Conservation (phyloP, 2,329 filamentous ascomycete genomes). For the Paracoccidioides lutzii region DNA sequence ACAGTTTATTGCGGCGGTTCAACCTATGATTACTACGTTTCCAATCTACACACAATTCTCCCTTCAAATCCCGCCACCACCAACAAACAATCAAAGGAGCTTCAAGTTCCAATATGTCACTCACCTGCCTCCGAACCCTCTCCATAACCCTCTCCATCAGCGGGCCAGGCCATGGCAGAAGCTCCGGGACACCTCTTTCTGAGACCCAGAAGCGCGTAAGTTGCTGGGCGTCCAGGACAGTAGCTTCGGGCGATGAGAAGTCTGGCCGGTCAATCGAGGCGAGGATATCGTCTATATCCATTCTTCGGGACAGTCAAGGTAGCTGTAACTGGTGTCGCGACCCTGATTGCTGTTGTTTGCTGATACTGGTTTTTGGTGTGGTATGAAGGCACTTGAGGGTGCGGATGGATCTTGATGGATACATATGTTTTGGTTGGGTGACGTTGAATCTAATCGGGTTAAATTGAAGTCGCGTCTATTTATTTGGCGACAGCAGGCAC, state of each 20-base stretch:
- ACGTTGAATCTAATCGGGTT: neutral
- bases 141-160: constrained; percentile 74
- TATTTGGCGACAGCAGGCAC: neutral
- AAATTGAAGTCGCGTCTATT: neutral
- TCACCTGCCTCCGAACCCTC: constrained; percentile 50
- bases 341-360: neutral
- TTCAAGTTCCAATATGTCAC: neutral
- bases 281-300: constrained; percentile 69
- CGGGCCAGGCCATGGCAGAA: constrained; percentile 64
- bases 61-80: neutral
- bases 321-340: constrained; percentile 5
- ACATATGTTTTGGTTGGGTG: neutral
- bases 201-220: constrained; percentile 88
- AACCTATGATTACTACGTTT: neutral
- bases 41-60: neutral
- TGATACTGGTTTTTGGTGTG: neutral
- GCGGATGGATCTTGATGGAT: too few relatives aligned
- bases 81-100: neutral
- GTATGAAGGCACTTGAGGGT: neutral
- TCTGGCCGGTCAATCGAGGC: constrained; percentile 55
- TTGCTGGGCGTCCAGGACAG: constrained; percentile 60
- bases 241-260: constrained; percentile 25
- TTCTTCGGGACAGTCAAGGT: constrained; percentile 6
- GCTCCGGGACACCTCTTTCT: constrained; percentile 76
- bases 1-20: neutral